A percentile compares a stretch with the other conserved stretches of the same genome.
These are phyloP conservation scores for Pichia heedii DNA, from an alignment of 805 yeast genomes.

Conservation along the genomic window DNA sequence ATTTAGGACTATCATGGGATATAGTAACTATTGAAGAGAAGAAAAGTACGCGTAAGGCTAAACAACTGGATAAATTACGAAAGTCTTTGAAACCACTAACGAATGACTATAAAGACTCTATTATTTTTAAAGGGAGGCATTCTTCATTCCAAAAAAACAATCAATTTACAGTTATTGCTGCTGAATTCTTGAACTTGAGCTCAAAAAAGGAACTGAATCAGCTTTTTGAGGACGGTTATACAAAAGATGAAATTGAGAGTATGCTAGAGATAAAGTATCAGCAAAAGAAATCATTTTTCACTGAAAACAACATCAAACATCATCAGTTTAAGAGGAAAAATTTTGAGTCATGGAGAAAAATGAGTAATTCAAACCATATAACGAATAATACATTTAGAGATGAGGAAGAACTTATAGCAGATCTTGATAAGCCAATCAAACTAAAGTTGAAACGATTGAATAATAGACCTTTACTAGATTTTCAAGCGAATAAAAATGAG, in stretches of 20 bases:
- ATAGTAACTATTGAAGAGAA: background rate
- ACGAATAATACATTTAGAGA: slow-evolving; percentile 1
- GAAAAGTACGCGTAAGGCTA: slow-evolving; percentile 7
- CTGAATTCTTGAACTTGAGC: slow-evolving; percentile 24
- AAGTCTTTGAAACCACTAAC: slow-evolving; percentile 15
- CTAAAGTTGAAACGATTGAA: slow-evolving; percentile 8
- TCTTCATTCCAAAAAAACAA: slow-evolving; percentile 26
- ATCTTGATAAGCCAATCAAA: background rate
- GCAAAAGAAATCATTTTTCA: slow-evolving; percentile 20
- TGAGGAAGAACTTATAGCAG: slow-evolving; percentile 4
- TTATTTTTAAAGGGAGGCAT: slow-evolving; percentile 13
- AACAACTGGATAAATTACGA: slow-evolving; percentile 4
- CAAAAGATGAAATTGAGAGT: slow-evolving; percentile 21
- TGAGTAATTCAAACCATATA: slow-evolving; percentile 1
- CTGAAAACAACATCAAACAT: slow-evolving; percentile 16
- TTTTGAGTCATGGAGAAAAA: slow-evolving; percentile 15
- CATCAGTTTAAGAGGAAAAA: slow-evolving; percentile 25
- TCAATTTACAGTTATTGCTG: slow-evolving; percentile 27
- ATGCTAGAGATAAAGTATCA: slow-evolving; percentile 24
- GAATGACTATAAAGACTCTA: slow-evolving; percentile 12
- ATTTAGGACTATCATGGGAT: slow-evolving; percentile 2
- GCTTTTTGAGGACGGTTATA: slow-evolving; percentile 12
- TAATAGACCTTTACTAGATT: slow-evolving; percentile 11
- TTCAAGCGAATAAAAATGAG: slow-evolving; percentile 8
- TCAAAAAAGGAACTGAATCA: slow-evolving; percentile 19